Conservation (phyloP, 768 basidiomycete species). For the Phaeotremella skinneri region DNA sequence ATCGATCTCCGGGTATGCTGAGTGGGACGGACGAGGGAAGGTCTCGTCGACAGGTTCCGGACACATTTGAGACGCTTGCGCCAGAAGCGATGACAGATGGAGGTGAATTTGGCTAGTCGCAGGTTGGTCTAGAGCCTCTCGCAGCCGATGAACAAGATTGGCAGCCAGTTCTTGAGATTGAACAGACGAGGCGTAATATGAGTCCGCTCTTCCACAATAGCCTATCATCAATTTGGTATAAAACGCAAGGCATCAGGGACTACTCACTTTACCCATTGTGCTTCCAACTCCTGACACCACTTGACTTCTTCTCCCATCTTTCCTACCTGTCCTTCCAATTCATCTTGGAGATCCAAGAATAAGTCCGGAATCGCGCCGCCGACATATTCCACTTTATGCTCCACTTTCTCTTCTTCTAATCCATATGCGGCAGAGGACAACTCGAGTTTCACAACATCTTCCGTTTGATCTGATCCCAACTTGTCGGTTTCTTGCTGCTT, state of each 20-base stretch:
- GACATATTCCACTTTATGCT: background rate
- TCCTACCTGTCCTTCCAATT: conserved; percentile 23
- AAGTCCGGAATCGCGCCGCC: conserved; percentile 36
- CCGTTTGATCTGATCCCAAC: background rate
- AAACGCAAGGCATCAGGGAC: background rate
- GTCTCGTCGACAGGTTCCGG: conserved; percentile 10
- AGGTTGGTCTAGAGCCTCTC: conserved; percentile 5
- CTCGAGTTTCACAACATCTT: background rate
- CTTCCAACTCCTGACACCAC: conserved; percentile 29
- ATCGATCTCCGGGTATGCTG: conserved; percentile 20
- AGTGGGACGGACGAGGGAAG: conserved; percentile 20
- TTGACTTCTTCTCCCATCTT: conserved; percentile 12
- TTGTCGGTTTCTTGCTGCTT: background rate
- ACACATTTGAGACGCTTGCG: background rate
- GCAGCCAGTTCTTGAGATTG: conserved; percentile 7
- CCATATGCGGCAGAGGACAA: background rate
- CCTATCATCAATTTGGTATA: conserved; percentile 3
- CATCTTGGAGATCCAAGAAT: conserved; percentile 42
- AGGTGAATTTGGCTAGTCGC: conserved; percentile 21
- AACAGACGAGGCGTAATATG: conserved; percentile 9
- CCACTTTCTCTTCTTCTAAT: background rate
- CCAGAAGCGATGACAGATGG: conserved; percentile 2
- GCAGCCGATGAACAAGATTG: conserved; percentile 4
- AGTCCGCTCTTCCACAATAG: conserved; percentile 14
- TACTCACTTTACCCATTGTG: conserved; percentile 31